A percentile compares a stretch with the other conserved stretches of the same genome.
phyloP scores from a whole-genome alignment of 148 eudicot genomes.

The Rhododendron kiyosumense region DNA sequence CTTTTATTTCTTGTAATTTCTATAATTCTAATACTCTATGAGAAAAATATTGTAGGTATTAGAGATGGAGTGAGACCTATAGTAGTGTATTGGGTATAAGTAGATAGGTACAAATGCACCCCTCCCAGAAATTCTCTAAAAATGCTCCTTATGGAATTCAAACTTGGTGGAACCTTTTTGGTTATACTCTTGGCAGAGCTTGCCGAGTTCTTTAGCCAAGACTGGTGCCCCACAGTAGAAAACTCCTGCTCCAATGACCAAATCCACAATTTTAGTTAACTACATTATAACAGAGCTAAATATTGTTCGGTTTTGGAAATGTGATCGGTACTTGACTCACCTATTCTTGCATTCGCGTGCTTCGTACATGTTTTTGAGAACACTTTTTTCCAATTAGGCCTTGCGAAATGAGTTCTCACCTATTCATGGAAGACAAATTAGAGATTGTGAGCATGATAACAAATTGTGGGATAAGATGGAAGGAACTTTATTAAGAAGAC shows the following conservation, averaged over 20 bases:
- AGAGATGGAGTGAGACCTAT: background rate
- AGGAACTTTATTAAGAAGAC: background rate
- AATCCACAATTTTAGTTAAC: background rate
- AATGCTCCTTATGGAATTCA: constrained; percentile 92
- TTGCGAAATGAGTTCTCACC: constrained; percentile 96
- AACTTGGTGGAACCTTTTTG: constrained; percentile 88
- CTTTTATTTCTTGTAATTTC: background rate
- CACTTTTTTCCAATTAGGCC: constrained; percentile 96
- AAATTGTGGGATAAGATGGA: background rate
- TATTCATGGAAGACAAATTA: constrained; percentile 14
- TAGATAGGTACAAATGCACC: background rate
- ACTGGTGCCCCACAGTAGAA: constrained; percentile 81
- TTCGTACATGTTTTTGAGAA: constrained; percentile 62
- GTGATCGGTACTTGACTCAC: constrained; percentile 28
- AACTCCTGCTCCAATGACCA: constrained; percentile 57
- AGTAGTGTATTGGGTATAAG: background rate
- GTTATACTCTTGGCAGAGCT: constrained; percentile 64
- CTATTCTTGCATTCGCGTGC: constrained; percentile 85
- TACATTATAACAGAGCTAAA: background rate
- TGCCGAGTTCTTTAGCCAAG: constrained; percentile 71
- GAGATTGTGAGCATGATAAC: background rate
- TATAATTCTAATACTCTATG: background rate
- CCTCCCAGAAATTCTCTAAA: constrained; percentile 24
- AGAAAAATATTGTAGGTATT: background rate
- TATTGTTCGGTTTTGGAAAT: background rate